Conservation (phyloP, 495 filamentous ascomycete genomes). For the Penicillium bovifimosum region DNA sequence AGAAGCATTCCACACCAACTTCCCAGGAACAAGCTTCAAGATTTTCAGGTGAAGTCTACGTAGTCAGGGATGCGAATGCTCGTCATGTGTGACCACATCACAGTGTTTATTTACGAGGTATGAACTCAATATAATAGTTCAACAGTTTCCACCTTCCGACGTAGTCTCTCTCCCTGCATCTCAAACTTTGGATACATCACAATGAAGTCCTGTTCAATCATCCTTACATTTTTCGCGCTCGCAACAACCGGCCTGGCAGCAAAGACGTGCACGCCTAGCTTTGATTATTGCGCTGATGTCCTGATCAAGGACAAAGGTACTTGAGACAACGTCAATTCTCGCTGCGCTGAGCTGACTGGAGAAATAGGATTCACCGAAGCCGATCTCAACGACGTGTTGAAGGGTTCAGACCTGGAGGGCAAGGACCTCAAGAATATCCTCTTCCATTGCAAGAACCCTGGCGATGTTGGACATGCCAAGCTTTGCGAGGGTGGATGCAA, state of each 20-base stretch:
- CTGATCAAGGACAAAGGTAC: conserved; percentile 33
- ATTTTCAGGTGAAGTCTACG: neutral
- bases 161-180: neutral
- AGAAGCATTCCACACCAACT: conserved; percentile 16
- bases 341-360: neutral
- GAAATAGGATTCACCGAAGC: conserved; percentile 30
- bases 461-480: conserved; percentile 34
- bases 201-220: conserved; percentile 27
- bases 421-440: conserved; percentile 29
- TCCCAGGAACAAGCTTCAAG: conserved; percentile 11
- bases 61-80: conserved; percentile 10
- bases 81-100: conserved; percentile 1
- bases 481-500: conserved; percentile 31
- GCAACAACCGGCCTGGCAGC: conserved; percentile 23
- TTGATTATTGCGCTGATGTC: conserved; percentile 36
- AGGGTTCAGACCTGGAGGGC: conserved; percentile 29
- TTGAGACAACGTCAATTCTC: neutral
- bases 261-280: conserved; percentile 38
- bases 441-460: conserved; percentile 39
- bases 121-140: conserved; percentile 1
- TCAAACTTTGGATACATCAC: neutral
- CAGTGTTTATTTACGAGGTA: neutral
- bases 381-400: conserved; percentile 28
- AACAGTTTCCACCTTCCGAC: neutral
- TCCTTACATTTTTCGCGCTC: conserved; percentile 23